These are phyloP conservation scores for Apiotrichum gamsii DNA, from an alignment of 1,284 basidiomycete species.

Conservation along the genomic window DNA sequence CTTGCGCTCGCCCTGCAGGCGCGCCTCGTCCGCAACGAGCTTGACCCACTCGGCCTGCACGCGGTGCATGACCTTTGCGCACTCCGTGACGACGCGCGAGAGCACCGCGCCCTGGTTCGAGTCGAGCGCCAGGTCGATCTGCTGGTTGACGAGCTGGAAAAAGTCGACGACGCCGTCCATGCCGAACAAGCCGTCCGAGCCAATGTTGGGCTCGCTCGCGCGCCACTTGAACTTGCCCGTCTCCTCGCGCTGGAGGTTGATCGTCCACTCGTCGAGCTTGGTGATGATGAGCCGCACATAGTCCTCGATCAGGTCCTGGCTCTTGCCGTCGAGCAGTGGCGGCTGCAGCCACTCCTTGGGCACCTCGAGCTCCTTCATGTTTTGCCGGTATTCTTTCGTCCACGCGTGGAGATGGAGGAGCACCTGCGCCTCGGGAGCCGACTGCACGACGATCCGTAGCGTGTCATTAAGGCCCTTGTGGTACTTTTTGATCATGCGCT, in stretches of 20 bases:
- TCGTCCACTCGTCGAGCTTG: constrained; percentile 96
- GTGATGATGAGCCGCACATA: constrained; percentile 87
- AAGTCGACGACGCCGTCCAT: constrained; percentile 89
- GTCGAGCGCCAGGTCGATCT: constrained; percentile 89
- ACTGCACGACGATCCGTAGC: constrained; percentile 64
- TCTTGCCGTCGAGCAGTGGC: constrained; percentile 84
- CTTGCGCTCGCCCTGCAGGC: constrained; percentile 71
- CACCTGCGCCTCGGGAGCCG: constrained; percentile 77
- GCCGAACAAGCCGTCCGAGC: constrained; percentile 82
- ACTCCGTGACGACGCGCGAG: constrained; percentile 81
- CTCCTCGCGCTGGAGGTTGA: constrained; percentile 89
- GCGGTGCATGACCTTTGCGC: constrained; percentile 81
- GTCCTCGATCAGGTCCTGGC: constrained; percentile 89
- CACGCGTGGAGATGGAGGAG: constrained; percentile 83
- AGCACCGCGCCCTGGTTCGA: constrained; percentile 93
- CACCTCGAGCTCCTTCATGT: constrained; percentile 88
- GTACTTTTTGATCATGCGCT: constrained; percentile 79
- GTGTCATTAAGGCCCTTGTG: constrained; percentile 80
- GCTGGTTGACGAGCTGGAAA: constrained; percentile 98
- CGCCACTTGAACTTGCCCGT: constrained; percentile 75
- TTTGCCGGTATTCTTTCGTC: constrained; percentile 90
- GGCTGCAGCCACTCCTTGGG: constrained; percentile 76
- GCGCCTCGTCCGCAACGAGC: constrained; percentile 76
- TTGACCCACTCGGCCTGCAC: constrained; percentile 85
- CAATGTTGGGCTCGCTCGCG: constrained; percentile 78